Conservation (phyloP, 495 filamentous ascomycete genomes). For the Polyplosphaeria fusca region DNA sequence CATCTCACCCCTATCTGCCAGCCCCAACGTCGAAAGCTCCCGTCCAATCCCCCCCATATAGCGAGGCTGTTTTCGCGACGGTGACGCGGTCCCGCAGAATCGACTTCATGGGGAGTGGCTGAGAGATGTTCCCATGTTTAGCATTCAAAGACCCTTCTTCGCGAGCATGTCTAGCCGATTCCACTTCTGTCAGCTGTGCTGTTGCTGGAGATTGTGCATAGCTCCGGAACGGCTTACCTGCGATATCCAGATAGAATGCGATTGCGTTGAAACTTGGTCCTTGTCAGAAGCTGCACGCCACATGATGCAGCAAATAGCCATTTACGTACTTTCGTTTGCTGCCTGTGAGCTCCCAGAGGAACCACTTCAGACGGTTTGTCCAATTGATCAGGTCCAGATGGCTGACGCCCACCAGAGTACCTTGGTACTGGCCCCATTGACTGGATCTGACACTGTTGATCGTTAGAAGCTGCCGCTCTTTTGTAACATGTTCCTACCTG, state of each 20-base stretch:
- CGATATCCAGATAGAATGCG: constrained; percentile 90
- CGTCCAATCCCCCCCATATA: not conserved
- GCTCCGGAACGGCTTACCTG: constrained; percentile 49
- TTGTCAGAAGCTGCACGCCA: constrained; percentile 20
- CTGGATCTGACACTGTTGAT: constrained; percentile 68
- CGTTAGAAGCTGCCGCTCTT: not conserved
- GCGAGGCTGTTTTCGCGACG: not conserved
- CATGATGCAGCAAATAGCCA: constrained; percentile 1
- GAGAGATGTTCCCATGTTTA: not conserved
- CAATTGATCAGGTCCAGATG: constrained; percentile 96
- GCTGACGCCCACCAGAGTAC: constrained; percentile 81
- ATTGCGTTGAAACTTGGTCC: constrained; percentile 83
- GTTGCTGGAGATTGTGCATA: not conserved
- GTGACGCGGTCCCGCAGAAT: not conserved
- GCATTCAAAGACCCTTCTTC: constrained; percentile 58
- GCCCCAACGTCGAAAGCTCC: too few species aligned
- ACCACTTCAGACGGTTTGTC: constrained; percentile 79
- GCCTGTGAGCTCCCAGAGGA: constrained; percentile 63
- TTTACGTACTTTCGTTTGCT: constrained; percentile 61
- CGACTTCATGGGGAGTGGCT: not conserved
- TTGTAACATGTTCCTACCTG: constrained; percentile 15
- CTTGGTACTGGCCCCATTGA: constrained; percentile 89
- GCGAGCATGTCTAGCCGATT: constrained; percentile 66
- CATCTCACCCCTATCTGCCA: too few species aligned
- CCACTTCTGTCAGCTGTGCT: not conserved